phyloP scores from a whole-genome alignment of 257 asterid genomes.

The Primulina huaijiensis region DNA sequence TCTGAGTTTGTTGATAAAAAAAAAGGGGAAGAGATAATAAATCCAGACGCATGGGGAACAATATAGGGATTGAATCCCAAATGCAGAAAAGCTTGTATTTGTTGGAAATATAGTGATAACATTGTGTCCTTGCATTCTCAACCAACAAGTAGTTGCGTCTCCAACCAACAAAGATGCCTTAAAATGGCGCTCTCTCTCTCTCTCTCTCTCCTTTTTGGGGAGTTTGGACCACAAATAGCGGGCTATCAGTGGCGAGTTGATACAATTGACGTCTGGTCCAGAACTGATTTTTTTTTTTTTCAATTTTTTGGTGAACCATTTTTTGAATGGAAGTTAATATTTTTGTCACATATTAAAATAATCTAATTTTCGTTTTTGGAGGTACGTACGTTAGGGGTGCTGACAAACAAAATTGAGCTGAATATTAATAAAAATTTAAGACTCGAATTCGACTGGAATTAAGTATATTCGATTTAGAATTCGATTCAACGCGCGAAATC shows the following conservation, averaged over 20 bases:
- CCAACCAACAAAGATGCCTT: slow-evolving; percentile 46
- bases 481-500: no score
- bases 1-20: slow-evolving; percentile 12
- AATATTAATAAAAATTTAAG: no score
- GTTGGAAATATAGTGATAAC: slow-evolving; percentile 13
- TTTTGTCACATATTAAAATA: no score
- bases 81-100: slow-evolving; percentile 10
- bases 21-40: slow-evolving; percentile 16
- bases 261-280: not conserved
- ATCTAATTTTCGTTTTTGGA: no score
- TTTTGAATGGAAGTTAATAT: not conserved
- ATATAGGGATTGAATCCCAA: slow-evolving; percentile 18
- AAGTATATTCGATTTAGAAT: no score
- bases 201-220: not conserved
- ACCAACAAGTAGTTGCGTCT: slow-evolving; percentile 45
- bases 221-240: slow-evolving; percentile 25
- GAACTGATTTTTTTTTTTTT: not conserved
- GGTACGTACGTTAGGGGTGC: no score
- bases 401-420: no score
- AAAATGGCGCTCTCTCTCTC: slow-evolving; percentile 8
- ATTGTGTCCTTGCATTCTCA: slow-evolving; percentile 33
- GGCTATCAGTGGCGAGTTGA: not conserved
- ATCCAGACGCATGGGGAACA: not conserved
- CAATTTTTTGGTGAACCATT: no score
- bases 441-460: no score